Conservation (phyloP, 495 filamentous ascomycete genomes). For the Podospora anserina region DNA sequence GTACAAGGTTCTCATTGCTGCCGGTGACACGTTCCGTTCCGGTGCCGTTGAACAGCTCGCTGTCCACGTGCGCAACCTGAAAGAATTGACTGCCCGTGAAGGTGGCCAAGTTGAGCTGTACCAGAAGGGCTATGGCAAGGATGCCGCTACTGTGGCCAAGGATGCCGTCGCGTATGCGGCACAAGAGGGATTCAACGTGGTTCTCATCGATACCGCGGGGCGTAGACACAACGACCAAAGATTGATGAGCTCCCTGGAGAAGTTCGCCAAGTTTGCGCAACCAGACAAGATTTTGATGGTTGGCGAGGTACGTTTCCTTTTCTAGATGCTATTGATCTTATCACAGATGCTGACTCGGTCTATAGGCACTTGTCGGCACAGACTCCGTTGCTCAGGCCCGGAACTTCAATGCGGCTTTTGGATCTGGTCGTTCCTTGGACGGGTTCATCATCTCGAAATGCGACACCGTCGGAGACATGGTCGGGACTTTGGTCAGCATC, state of each 20-base stretch:
- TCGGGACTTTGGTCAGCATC: constrained; percentile 93
- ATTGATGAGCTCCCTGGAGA: constrained; percentile 91
- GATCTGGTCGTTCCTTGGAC: constrained; percentile 72
- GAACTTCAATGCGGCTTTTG: constrained; percentile 93
- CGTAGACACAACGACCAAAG: constrained; percentile 92
- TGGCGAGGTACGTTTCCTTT: constrained; percentile 60
- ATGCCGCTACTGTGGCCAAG: constrained; percentile 90
- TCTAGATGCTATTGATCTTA: neutral
- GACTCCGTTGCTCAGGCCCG: constrained; percentile 92
- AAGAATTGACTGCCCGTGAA: constrained; percentile 78
- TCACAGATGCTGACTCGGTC: constrained; percentile 18
- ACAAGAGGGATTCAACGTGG: constrained; percentile 78
- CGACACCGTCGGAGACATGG: constrained; percentile 98
- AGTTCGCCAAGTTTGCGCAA: constrained; percentile 91
- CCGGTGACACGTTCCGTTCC: constrained; percentile 95
- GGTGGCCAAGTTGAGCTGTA: constrained; percentile 84
- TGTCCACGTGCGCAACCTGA: constrained; percentile 87
- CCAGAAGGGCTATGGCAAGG: constrained; percentile 96
- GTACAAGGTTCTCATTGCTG: constrained; percentile 90
- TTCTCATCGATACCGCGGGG: constrained; percentile 94
- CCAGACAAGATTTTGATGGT: constrained; percentile 99
- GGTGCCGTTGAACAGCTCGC: constrained; percentile 95
- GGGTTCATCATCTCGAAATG: constrained; percentile 98
- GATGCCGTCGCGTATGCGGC: constrained; percentile 82
- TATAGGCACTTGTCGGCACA: constrained; percentile 79